Conservation (phyloP, 148 eudicot genomes). For the Cornus controversa region DNA sequence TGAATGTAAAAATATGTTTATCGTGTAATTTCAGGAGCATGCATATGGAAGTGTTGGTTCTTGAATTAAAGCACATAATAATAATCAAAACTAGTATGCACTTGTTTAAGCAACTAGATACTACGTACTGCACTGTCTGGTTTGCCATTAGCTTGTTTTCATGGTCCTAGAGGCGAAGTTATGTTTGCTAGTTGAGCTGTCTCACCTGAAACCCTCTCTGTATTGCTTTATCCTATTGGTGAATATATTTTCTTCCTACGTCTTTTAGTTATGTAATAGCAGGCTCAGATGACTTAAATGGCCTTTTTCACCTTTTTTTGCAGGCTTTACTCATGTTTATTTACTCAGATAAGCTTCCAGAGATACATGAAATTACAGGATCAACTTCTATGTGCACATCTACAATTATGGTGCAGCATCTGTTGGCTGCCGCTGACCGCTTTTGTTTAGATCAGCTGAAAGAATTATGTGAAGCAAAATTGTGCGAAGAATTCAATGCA, state of each 20-base stretch:
- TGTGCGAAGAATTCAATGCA: slow-evolving; percentile 65
- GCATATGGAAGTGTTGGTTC: not conserved
- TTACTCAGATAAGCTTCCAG: slow-evolving; percentile 80
- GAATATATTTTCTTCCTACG: not conserved
- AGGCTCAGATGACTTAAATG: slow-evolving; percentile 1
- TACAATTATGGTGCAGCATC: slow-evolving; percentile 75
- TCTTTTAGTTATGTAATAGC: not conserved
- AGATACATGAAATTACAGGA: slow-evolving; percentile 57
- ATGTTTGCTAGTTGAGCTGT: not conserved
- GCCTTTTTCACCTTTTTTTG: slow-evolving; percentile 22
- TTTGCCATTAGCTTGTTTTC: not conserved
- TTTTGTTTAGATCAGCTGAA: slow-evolving; percentile 84
- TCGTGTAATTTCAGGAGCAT: not conserved
- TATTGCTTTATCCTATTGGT: not conserved
- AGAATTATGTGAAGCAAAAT: slow-evolving; percentile 70
- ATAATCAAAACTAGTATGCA: no score
- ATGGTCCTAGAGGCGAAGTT: not conserved
- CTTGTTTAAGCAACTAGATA: slow-evolving; percentile 1
- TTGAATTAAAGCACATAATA: no score
- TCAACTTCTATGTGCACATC: slow-evolving; percentile 47
- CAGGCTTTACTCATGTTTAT: slow-evolving; percentile 80
- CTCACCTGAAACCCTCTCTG: not conserved
- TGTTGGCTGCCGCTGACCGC: slow-evolving; percentile 94
- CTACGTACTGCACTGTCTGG: not conserved
- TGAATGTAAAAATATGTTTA: not conserved